Conservation (phyloP, 1,284 basidiomycete species). For the Puccinia hordei region DNA sequence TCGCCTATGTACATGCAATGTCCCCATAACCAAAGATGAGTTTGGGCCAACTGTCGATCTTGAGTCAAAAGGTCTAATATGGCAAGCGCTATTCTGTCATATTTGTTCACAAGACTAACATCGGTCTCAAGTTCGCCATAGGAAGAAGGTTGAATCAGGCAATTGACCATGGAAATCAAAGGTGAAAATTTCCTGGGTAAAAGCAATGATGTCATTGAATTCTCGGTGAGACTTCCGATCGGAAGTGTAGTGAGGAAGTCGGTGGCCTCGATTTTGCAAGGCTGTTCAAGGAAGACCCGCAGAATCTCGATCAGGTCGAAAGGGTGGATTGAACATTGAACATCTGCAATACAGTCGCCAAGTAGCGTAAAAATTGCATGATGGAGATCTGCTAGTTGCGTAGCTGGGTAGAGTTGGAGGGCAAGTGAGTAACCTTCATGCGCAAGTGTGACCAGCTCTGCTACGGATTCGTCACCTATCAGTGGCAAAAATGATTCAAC, state of each 20-base stretch:
- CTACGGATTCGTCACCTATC: constrained; percentile 3
- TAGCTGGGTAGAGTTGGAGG: neutral
- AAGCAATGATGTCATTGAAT: constrained; percentile 18
- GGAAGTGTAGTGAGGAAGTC: constrained; percentile 28
- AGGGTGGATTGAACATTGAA: constrained; percentile 39
- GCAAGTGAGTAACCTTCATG: constrained; percentile 1
- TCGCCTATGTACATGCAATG: constrained; percentile 58
- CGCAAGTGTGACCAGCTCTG: constrained; percentile 20
- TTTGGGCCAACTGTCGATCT: constrained; percentile 68
- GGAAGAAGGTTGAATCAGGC: constrained; percentile 61
- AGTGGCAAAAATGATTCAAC: constrained; percentile 21
- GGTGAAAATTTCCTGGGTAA: constrained; percentile 48
- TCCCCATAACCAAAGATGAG: constrained; percentile 66
- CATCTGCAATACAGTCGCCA: constrained; percentile 32
- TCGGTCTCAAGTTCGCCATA: constrained; percentile 52
- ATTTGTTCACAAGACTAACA: constrained; percentile 63
- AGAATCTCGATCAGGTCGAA: constrained; percentile 35
- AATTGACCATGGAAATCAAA: constrained; percentile 55
- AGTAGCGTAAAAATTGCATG: constrained; percentile 28
- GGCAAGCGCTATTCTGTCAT: constrained; percentile 69
- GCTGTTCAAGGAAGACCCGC: constrained; percentile 3
- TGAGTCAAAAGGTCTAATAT: constrained; percentile 67
- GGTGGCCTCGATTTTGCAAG: neutral
- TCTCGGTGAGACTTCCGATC: constrained; percentile 21
- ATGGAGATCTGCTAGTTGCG: constrained; percentile 10